Evolutionary conservation across 805 yeast species (phyloP).

Genomic region (Barnettozyma vustinii): DNA sequence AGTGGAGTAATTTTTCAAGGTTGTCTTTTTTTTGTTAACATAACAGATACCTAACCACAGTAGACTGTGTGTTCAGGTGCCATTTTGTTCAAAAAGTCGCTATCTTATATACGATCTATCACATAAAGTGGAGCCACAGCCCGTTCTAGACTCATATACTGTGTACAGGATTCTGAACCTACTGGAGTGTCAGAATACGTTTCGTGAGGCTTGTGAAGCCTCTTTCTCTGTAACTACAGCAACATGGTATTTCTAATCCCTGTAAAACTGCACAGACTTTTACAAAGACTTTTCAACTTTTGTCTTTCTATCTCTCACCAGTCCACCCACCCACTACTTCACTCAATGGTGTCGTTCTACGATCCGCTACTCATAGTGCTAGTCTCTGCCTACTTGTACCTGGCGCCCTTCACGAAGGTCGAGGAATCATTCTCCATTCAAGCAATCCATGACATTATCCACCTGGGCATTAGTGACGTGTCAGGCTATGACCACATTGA

Average conservation of each 20-base stretch:
- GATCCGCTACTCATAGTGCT: slow-evolving; percentile 39
- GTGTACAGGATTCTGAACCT: too few relatives aligned
- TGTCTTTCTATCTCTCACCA: neutral
- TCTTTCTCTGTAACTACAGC: neutral
- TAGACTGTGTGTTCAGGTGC: too few relatives aligned
- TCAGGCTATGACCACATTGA: slow-evolving; percentile 61
- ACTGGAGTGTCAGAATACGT: neutral
- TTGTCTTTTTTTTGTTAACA: too few relatives aligned
- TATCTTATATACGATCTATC: too few relatives aligned
- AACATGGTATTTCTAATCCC: neutral
- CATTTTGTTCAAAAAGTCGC: too few relatives aligned
- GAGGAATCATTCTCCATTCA: slow-evolving; percentile 92
- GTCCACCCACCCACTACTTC: neutral
- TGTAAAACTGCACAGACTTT: neutral
- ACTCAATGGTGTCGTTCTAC: slow-evolving; percentile 14
- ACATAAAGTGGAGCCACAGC: too few relatives aligned
- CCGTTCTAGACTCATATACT: too few relatives aligned
- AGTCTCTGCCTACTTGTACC: slow-evolving; percentile 42
- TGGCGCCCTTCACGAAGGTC: slow-evolving; percentile 84
- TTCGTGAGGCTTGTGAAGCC: too few relatives aligned
- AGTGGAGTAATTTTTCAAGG: too few relatives aligned
- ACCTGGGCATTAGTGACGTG: slow-evolving; percentile 45
- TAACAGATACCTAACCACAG: too few relatives aligned
- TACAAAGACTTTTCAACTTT: neutral
- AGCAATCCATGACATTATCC: slow-evolving; percentile 77